These are phyloP conservation scores for Trichosporon faecale DNA, from an alignment of 1,284 basidiomycete genomes.

Conservation along the genomic window DNA sequence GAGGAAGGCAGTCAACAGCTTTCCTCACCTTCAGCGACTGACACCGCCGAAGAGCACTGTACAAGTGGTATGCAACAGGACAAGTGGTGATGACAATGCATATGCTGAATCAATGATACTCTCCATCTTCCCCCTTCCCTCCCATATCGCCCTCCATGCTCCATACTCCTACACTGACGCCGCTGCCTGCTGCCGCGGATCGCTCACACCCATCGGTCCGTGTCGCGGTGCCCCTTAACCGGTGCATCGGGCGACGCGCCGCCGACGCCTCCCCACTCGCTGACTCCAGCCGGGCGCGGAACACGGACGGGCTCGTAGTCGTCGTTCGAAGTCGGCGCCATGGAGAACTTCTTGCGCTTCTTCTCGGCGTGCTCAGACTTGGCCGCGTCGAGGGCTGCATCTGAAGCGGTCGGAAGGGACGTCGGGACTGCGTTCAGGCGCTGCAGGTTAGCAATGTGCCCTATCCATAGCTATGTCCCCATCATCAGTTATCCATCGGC, in stretches of 20 bases:
- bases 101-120: not conserved
- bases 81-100: slow-evolving; percentile 10
- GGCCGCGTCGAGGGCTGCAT: slow-evolving; percentile 14
- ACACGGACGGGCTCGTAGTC: slow-evolving; percentile 88
- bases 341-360: slow-evolving; percentile 34
- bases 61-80: not conserved
- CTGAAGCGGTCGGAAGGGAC: slow-evolving; percentile 9
- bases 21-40: too few relatives aligned
- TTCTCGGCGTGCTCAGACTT: slow-evolving; percentile 9
- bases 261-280: slow-evolving; percentile 87
- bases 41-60: not conserved
- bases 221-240: slow-evolving; percentile 41
- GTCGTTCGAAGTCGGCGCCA: slow-evolving; percentile 52
- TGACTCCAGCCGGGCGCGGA: slow-evolving; percentile 71
- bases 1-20: too few relatives aligned
- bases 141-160: not conserved
- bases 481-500: not conserved
- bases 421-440: slow-evolving; percentile 29
- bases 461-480: too few relatives aligned
- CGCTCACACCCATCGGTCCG: slow-evolving; percentile 45
- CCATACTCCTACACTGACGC: not conserved
- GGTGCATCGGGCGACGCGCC: slow-evolving; percentile 52
- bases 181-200: not conserved
- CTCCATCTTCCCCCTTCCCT: not conserved
- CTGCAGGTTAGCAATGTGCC: slow-evolving; percentile 22